A percentile compares a stretch with the other conserved stretches of the same genome.
Evolutionary conservation across 129 eudicot genomes (phyloP).

Genomic region (Artemisia annua): DNA sequence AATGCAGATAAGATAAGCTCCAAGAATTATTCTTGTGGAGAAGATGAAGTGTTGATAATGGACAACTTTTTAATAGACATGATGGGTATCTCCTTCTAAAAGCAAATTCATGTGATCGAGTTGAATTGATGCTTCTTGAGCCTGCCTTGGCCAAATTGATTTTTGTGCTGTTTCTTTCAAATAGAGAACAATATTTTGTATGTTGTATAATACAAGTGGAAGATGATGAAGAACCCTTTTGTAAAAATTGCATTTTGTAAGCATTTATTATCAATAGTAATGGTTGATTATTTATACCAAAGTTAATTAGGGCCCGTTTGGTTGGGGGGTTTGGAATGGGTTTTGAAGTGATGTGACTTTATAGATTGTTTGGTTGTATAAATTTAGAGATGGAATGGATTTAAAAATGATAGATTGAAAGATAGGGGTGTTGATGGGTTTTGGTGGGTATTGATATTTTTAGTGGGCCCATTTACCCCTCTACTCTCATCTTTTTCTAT

Average conservation of each 20-base stretch:
- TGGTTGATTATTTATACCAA: no score
- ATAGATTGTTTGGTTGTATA: no score
- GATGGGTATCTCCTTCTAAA: conserved; percentile 56
- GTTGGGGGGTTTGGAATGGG: no score
- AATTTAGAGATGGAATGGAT: no score
- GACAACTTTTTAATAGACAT: conserved; percentile 56
- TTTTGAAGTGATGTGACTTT: no score
- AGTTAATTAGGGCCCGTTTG: no score
- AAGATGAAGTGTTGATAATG: conserved; percentile 61
- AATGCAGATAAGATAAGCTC: conserved; percentile 33
- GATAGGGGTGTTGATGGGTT: no score
- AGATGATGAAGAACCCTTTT: not conserved
- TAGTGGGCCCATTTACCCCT: no score
- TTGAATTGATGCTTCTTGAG: not conserved
- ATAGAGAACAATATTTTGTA: conserved; percentile 8
- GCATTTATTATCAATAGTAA: no score
- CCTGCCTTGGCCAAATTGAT: not conserved
- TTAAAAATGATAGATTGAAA: no score
- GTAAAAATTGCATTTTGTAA: conserved; percentile 13
- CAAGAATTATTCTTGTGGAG: conserved; percentile 35
- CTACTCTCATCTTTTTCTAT: no score
- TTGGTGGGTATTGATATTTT: no score
- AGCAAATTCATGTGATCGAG: not conserved
- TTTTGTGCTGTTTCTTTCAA: conserved; percentile 10
- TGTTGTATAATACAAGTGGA: conserved; percentile 14